A percentile compares a stretch with the other conserved stretches of the same genome.
Conservation (phyloP, 2,329 filamentous ascomycete species). For the Calonectria pseudoturangicola region DNA sequence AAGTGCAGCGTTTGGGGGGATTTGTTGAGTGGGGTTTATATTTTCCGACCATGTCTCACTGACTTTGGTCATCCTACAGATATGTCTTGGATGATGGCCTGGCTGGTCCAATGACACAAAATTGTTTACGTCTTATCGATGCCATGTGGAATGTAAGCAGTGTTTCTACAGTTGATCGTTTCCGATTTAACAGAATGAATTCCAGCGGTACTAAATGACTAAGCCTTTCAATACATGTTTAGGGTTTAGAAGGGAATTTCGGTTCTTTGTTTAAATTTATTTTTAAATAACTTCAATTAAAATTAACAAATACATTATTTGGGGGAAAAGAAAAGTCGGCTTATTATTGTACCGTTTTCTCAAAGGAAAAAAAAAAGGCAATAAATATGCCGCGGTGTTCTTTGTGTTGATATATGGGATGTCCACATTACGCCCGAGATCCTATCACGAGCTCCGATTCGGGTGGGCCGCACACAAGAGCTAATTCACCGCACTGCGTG, state of each 20-base stretch:
- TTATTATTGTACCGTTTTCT: no score
- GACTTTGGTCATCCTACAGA: background rate
- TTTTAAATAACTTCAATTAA: no score
- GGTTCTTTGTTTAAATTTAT: no score
- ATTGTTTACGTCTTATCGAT: background rate
- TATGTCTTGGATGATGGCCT: background rate
- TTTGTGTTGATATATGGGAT: no score
- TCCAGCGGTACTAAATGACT: background rate
- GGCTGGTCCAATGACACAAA: background rate
- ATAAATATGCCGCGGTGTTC: no score
- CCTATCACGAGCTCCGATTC: no score
- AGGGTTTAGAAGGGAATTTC: background rate
- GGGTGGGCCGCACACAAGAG: no score
- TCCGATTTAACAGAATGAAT: background rate
- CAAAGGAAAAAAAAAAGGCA: no score
- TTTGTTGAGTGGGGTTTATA: background rate
- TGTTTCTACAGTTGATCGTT: background rate
- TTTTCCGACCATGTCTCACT: background rate
- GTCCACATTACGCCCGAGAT: no score
- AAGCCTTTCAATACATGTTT: background rate
- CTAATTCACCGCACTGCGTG: no score
- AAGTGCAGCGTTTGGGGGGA: background rate
- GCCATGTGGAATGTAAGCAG: background rate
- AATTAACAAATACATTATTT: no score
- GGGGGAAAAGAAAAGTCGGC: no score